Evolutionary conservation across 345 rosid species (phyloP), one percentile per base, ranked within the genome.

Genomic region (Dovyalis caffra): DNA sequence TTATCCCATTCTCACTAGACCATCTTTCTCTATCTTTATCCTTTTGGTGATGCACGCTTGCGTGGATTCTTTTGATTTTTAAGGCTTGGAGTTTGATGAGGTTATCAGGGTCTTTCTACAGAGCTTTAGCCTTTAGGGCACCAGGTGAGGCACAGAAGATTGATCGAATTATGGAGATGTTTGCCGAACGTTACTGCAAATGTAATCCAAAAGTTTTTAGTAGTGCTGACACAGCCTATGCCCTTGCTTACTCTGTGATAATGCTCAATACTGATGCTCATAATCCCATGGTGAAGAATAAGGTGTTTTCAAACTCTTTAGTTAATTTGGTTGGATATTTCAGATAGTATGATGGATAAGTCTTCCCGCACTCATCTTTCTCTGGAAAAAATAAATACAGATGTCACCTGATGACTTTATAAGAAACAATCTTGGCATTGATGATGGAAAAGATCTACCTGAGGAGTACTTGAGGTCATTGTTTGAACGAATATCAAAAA

Each of bases 81-180:
- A 88, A 84, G 88, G 83, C 69, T 86, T 91, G 93, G 91, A 93
- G 68, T 95, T 95, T 87, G 99, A 95, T 72, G 97, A 95, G 86
- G 99, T 98, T 70, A 91, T 95, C 66, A 89, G 98, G 77, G 78
- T 80, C 84, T 90, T 93, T 75, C 84, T 95, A 26, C 94, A 85
- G 76, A 95, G 98, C 63, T 95, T 95, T n/a, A n/a, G n/a, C n/a
- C n/a, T n/a, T n/a, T 86, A 90, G 99, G 79, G 83, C 93, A 84
- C 99, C 99, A 23, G 99, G 99, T 76, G 99, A 95, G 84, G 99
- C 99, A 68, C 99, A 95, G 78, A 95, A 95, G 86, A 95, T 95
- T 75, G 99, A 95, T 79, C 91, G 99, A 63, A 93, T 95, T 77
- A 95, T 95, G 99, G 99, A 95, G 79, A 95, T 93, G 86, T 95